These are phyloP conservation scores for Fragaria nilgerrensis DNA, from an alignment of 306 rosid genomes.

Conservation along the genomic window DNA sequence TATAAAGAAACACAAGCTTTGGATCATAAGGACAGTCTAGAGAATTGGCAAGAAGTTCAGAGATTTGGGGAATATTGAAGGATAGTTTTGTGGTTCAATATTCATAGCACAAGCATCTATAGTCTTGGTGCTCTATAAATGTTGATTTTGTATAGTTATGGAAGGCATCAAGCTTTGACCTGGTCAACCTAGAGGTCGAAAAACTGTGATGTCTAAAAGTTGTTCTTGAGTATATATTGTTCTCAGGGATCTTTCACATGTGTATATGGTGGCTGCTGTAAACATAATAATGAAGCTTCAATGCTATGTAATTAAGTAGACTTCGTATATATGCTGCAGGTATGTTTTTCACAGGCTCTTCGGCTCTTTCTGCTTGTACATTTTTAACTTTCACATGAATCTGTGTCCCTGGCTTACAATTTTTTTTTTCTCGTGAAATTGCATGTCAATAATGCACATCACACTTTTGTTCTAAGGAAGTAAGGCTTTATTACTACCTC, in stretches of 20 bases:
- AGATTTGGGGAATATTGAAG: conserved; percentile 11
- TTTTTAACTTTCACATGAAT: neutral
- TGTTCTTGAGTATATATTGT: conserved; percentile 10
- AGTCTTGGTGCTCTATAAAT: conserved; percentile 37
- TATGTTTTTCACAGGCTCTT: conserved; percentile 6
- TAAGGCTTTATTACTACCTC: neutral
- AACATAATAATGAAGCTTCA: conserved; percentile 18
- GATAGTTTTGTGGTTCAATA: conserved; percentile 5
- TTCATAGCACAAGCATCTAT: conserved; percentile 27
- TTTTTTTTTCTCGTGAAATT: neutral
- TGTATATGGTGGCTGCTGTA: conserved; percentile 20
- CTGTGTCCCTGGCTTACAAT: neutral
- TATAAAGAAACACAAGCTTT: conserved; percentile 71
- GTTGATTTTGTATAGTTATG: conserved; percentile 49
- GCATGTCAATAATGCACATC: neutral
- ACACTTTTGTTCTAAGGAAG: neutral
- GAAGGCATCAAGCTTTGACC: conserved; percentile 14
- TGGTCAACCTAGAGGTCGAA: conserved; percentile 16
- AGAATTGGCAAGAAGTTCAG: conserved; percentile 13
- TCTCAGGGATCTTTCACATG: conserved; percentile 2
- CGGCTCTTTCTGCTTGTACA: neutral
- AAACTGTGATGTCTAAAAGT: conserved; percentile 14
- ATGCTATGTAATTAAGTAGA: conserved; percentile 10
- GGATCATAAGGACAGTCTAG: conserved; percentile 80
- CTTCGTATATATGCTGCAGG: conserved; percentile 15